phyloP scores from a whole-genome alignment of 2,329 filamentous ascomycete genomes.

The Colletotrichum agaves region DNA sequence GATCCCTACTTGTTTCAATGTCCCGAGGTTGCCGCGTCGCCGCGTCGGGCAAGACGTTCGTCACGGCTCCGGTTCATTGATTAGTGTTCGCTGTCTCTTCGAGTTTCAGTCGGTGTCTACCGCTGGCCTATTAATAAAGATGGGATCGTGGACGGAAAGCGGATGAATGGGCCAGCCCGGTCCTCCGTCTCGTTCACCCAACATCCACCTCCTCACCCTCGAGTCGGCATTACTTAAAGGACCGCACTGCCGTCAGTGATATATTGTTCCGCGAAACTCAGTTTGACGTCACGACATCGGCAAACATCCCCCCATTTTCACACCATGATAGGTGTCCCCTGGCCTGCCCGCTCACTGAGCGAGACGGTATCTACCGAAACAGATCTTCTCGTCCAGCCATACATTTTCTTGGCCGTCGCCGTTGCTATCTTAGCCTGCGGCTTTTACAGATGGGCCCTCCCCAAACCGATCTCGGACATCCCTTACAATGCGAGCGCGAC shows the following conservation, averaged over 20 bases:
- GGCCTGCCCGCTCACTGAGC: neutral
- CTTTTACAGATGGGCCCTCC: slow-evolving; percentile 43
- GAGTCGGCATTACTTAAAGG: neutral
- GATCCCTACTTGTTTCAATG: slow-evolving; percentile 19
- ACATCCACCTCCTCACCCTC: neutral
- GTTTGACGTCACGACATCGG: neutral
- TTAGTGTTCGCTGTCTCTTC: neutral
- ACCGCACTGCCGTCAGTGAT: neutral
- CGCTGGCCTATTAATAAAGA: neutral
- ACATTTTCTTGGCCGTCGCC: neutral
- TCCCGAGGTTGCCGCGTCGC: slow-evolving; percentile 24
- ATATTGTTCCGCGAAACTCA: neutral
- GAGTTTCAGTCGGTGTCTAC: neutral
- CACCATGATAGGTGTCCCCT: slow-evolving; percentile 12
- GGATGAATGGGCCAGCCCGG: slow-evolving; percentile 2
- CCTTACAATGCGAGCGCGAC: slow-evolving; percentile 54
- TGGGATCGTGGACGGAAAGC: neutral
- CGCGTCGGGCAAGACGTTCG: slow-evolving; percentile 30
- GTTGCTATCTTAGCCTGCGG: neutral
- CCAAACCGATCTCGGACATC: slow-evolving; percentile 57
- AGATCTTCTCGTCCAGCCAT: neutral
- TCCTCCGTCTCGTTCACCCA: neutral
- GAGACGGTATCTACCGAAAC: neutral
- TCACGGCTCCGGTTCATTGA: slow-evolving; percentile 1
- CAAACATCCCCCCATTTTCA: neutral